phyloP scores from a whole-genome alignment of 202 grass and related monocot genomes.

The Setaria viridis region DNA sequence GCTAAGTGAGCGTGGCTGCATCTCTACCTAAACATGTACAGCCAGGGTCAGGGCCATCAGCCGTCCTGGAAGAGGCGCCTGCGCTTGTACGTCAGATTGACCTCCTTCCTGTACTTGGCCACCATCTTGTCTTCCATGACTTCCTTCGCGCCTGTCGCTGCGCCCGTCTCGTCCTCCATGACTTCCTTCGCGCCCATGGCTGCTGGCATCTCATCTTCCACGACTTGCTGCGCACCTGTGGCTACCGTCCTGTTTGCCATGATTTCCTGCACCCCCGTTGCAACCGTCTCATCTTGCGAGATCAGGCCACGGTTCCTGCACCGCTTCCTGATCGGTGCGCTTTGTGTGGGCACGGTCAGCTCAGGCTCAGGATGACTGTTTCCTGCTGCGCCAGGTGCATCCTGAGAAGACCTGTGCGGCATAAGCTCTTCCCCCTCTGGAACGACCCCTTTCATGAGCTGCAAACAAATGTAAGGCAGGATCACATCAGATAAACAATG shows the following conservation, averaged over 20 bases:
- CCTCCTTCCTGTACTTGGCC: constrained; percentile 9
- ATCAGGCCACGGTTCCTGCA: constrained; percentile 70
- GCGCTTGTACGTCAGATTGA: constrained; percentile 46
- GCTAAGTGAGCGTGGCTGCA: neutral
- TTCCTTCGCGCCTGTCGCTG: neutral
- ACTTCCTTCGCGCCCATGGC: neutral
- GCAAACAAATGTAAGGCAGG: neutral
- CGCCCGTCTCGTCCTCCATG: neutral
- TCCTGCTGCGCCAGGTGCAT: neutral
- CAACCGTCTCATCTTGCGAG: constrained; percentile 36
- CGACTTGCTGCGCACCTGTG: neutral
- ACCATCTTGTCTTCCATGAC: constrained; percentile 1
- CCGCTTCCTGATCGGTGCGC: constrained; percentile 61
- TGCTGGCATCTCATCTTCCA: no score
- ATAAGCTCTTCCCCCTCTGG: constrained; percentile 60
- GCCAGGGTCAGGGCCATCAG: neutral
- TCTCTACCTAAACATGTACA: constrained; percentile 27
- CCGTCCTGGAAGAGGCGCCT: constrained; percentile 41
- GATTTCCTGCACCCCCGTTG: neutral
- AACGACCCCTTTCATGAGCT: constrained; percentile 76
- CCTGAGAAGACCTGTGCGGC: constrained; percentile 47
- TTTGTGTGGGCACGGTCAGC: neutral
- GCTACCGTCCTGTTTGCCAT: neutral
- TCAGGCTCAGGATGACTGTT: neutral
- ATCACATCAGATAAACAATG: neutral